phyloP scores from a whole-genome alignment of 805 yeast species.

The Teunomyces aglyptinius region DNA sequence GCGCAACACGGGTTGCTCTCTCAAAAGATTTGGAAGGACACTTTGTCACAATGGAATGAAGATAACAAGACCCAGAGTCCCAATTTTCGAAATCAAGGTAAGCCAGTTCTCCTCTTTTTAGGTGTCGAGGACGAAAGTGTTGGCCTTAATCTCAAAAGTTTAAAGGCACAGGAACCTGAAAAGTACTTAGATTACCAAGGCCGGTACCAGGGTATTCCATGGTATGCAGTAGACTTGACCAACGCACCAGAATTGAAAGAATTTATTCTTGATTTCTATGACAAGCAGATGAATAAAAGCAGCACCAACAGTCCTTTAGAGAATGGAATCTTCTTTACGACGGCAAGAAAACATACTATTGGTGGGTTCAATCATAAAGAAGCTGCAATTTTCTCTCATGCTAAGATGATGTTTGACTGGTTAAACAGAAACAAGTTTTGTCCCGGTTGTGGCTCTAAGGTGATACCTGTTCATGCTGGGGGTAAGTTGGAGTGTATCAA shows the following conservation, averaged over 20 bases:
- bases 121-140: slow-evolving; percentile 49
- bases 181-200: slow-evolving; percentile 44
- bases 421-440: slow-evolving; percentile 68
- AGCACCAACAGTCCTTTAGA: slow-evolving; percentile 7
- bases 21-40: slow-evolving; percentile 11
- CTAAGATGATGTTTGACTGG: slow-evolving; percentile 86
- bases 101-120: slow-evolving; percentile 41
- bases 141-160: slow-evolving; percentile 31
- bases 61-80: slow-evolving; percentile 36
- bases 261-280: slow-evolving; percentile 28
- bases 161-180: slow-evolving; percentile 24
- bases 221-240: slow-evolving; percentile 60
- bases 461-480: slow-evolving; percentile 66
- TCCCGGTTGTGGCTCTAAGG: slow-evolving; percentile 77
- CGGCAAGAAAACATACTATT: slow-evolving; percentile 36
- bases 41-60: slow-evolving; percentile 22
- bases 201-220: slow-evolving; percentile 59
- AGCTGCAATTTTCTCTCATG: slow-evolving; percentile 75
- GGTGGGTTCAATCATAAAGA: slow-evolving; percentile 37
- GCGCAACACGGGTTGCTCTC: slow-evolving; percentile 21
- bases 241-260: slow-evolving; percentile 40
- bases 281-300: slow-evolving; percentile 15
- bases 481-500: slow-evolving; percentile 55
- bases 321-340: slow-evolving; percentile 25
- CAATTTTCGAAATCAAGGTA: slow-evolving; percentile 36